Conservation (phyloP, 78 protist genomes). For the Dictyostelium capitatum region DNA sequence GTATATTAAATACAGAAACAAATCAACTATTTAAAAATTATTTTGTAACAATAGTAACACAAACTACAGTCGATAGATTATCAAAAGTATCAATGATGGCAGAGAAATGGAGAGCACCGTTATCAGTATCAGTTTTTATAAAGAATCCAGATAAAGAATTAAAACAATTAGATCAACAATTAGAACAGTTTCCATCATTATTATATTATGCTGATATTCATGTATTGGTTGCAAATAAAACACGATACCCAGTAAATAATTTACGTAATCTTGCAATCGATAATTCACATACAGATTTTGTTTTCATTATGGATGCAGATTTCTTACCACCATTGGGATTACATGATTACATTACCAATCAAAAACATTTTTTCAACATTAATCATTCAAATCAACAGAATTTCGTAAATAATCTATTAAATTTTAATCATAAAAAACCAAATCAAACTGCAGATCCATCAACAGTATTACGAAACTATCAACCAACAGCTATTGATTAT, state of each 20-base stretch:
- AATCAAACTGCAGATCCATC: not conserved
- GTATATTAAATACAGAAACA: not conserved
- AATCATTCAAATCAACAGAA: conserved; percentile 7
- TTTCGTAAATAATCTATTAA: not conserved
- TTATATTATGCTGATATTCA: conserved; percentile 36
- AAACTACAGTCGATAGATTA: conserved; percentile 57
- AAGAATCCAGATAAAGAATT: conserved; percentile 23
- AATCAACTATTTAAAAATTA: not conserved
- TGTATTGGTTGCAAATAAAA: conserved; percentile 30
- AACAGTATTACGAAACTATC: too few relatives aligned
- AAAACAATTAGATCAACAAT: not conserved
- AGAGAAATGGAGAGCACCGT: conserved; percentile 63
- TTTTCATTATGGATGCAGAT: conserved; percentile 59
- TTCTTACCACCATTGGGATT: conserved; percentile 43
- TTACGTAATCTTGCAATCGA: conserved; percentile 45
- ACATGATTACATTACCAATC: not conserved
- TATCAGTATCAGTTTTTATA: conserved; percentile 43
- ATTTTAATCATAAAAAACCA: not conserved
- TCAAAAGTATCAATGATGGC: conserved; percentile 55
- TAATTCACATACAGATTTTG: conserved; percentile 28
- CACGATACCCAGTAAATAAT: conserved; percentile 63
- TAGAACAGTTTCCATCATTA: not conserved
- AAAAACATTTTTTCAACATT: not conserved
- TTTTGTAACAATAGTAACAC: conserved; percentile 42
- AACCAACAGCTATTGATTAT: too few relatives aligned